Conservation (phyloP, 2,329 filamentous ascomycete species). For the Pyrenochaeta sp. region DNA sequence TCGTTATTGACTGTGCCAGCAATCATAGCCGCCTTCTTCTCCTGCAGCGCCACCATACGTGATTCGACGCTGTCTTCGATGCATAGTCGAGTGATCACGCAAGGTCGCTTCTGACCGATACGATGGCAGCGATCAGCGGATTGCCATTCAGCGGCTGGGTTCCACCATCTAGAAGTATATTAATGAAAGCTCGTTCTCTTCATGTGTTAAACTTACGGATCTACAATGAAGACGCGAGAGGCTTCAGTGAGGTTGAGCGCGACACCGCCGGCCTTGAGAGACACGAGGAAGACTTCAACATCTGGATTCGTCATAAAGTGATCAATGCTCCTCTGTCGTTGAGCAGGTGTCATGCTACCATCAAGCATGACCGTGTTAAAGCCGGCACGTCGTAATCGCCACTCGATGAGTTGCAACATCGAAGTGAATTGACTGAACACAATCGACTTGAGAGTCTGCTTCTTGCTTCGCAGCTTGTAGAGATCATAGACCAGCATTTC, state of each 20-base stretch:
- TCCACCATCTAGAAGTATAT: conserved; percentile 80
- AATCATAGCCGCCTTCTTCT: conserved; percentile 99
- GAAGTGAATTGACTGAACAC: conserved; percentile 98
- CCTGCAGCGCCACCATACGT: conserved; percentile 92
- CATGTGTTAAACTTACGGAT: conserved; percentile 72
- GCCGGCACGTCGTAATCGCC: conserved; percentile 93
- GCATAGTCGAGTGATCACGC: conserved; percentile 90
- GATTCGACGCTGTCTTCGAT: conserved; percentile 98
- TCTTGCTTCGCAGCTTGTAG: conserved; percentile 89
- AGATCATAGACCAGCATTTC: conserved; percentile 95
- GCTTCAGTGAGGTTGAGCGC: conserved; percentile 95
- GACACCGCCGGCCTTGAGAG: conserved; percentile 93
- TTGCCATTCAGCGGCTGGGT: conserved; percentile 99
- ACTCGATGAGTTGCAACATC: conserved; percentile 96
- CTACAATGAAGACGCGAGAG: conserved; percentile 92
- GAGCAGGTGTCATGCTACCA: conserved; percentile 93
- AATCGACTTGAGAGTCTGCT: conserved; percentile 93
- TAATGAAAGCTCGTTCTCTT: conserved; percentile 21
- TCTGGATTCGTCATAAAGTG: conserved; percentile 96
- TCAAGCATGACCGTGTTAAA: conserved; percentile 99
- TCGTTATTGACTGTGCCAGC: conserved; percentile 96
- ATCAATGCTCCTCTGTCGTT: conserved; percentile 91
- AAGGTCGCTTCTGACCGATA: conserved; percentile 92
- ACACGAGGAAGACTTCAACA: conserved; percentile 95
- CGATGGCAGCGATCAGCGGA: conserved; percentile 86